phyloP scores from a whole-genome alignment of 2,329 filamentous ascomycete genomes.

The Phyllosticta citriasiana region DNA sequence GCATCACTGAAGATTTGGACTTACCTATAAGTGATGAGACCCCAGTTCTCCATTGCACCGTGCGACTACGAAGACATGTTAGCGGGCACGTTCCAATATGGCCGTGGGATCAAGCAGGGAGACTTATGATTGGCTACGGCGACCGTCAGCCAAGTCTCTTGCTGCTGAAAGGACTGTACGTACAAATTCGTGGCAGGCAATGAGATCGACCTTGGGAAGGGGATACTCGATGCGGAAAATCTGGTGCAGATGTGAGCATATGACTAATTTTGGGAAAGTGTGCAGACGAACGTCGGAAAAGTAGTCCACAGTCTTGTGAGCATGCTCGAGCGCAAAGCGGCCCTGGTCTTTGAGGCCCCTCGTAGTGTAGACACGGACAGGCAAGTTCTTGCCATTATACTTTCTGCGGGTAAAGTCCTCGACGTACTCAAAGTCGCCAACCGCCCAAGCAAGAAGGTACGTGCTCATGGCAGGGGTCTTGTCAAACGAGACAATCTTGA shows the following conservation, averaged over 20 bases:
- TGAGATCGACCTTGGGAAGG: conserved; percentile 79
- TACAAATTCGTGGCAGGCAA: conserved; percentile 90
- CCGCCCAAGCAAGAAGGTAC: conserved; percentile 83
- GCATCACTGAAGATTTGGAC: not conserved
- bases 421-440: conserved; percentile 94
- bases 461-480: conserved; percentile 82
- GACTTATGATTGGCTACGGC: conserved; percentile 33
- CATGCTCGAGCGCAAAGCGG: conserved; percentile 78
- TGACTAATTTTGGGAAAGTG: not conserved
- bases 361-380: conserved; percentile 92
- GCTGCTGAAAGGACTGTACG: conserved; percentile 12
- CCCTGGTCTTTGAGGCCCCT: conserved; percentile 90
- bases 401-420: conserved; percentile 82
- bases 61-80: conserved; percentile 41
- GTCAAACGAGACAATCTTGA: conserved; percentile 66
- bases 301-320: conserved; percentile 87
- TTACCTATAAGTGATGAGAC: conserved; percentile 78
- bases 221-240: conserved; percentile 90
- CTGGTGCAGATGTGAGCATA: conserved; percentile 16
- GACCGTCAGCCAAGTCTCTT: conserved; percentile 6
- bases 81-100: conserved; percentile 19
- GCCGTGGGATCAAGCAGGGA: conserved; percentile 10
- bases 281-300: conserved; percentile 63
- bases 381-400: conserved; percentile 84
- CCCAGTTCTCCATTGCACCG: conserved; percentile 94